Evolutionary conservation across 352 stramenopile species (phyloP), one percentile per base, ranked within the genome.

Genomic region (Aphanomyces cochlioides): DNA sequence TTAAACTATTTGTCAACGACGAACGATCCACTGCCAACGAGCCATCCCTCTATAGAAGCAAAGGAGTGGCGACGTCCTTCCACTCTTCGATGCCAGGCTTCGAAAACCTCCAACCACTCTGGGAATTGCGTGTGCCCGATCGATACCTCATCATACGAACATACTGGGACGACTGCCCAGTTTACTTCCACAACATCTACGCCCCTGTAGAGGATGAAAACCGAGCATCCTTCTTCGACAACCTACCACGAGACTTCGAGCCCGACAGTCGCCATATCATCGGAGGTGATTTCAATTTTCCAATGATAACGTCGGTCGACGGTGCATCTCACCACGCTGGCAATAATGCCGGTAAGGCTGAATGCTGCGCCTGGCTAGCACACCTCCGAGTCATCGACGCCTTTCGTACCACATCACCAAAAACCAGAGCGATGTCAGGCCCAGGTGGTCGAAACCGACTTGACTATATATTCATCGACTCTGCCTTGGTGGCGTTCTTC

Each of bases 111-210:
- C 5, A 8, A 17, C 5, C 56, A 15, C 1, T 56, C 19, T 15
- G 13, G 5, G 7, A 67, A 15, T 3, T 34, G 38, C 21, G 58
- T 5, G 5, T 67, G 1, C 47, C 60, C 3, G 28, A 36, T 3
- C 5, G 60, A 37, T 58, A 58, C 3, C 50, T 65, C 10, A 2
- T 65, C 37, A 15, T 34, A 12, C 10, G 37, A 15, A 19, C 10
- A 8, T 1, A 48, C 7, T 38, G 1, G 12, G 39, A 37, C 39
- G 36, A 48, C 1, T 21, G 47, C 6, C 37, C 57, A 13, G 57
- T 65, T 3, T 65, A 65, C 37, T 15, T 47, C 39, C 57, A 65
- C 6, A 65, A 48, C 36, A 19, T 65, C 2, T 65, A 65, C 8
- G 5, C 57, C 15, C 57, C 57, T 2, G 28, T 41, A 8, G 57